Percentiles rank a stretch among this genome's conserved stretches.
phyloP scores from a whole-genome alignment of 495 filamentous ascomycete genomes.

The Talaromyces liani region DNA sequence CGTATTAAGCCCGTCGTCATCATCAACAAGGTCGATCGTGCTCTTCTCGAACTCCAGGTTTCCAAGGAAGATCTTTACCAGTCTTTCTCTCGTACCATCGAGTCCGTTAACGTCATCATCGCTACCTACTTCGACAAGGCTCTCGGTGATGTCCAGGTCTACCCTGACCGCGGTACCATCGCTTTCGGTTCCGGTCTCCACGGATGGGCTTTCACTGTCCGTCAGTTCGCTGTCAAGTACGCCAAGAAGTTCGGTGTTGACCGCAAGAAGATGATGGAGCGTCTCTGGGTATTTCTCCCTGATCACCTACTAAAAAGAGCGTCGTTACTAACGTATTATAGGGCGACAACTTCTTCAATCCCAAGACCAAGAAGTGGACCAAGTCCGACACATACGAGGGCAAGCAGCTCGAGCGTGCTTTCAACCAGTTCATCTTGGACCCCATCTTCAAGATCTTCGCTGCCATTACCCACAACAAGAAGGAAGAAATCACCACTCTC shows the following conservation, averaged over 20 bases:
- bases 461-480: constrained; percentile 96
- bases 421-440: constrained; percentile 98
- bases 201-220: constrained; percentile 99
- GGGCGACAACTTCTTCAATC: constrained; percentile 99
- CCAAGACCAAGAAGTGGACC: constrained; percentile 99
- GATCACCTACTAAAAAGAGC: neutral
- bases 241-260: constrained; percentile 99
- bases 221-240: constrained; percentile 94
- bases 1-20: constrained; percentile 99
- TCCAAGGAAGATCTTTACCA: constrained; percentile 99
- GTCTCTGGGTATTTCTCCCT: constrained; percentile 70
- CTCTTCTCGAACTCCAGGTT: constrained; percentile 95
- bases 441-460: constrained; percentile 99
- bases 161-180: constrained; percentile 91
- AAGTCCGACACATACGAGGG: constrained; percentile 74
- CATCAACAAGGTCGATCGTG: constrained; percentile 99
- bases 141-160: constrained; percentile 97
- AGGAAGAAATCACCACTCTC: constrained; percentile 78
- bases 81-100: constrained; percentile 97
- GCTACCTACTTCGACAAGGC: constrained; percentile 96
- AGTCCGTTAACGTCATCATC: constrained; percentile 99
- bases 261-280: constrained; percentile 99
- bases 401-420: constrained; percentile 89
- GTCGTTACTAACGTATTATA: constrained; percentile 17
- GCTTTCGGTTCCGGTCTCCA: constrained; percentile 99